Percentiles rank a stretch among this genome's conserved stretches.
These are phyloP conservation scores for Hyphodiscus sp. DNA, from an alignment of 2,329 filamentous ascomycete genomes.

Conservation along the genomic window DNA sequence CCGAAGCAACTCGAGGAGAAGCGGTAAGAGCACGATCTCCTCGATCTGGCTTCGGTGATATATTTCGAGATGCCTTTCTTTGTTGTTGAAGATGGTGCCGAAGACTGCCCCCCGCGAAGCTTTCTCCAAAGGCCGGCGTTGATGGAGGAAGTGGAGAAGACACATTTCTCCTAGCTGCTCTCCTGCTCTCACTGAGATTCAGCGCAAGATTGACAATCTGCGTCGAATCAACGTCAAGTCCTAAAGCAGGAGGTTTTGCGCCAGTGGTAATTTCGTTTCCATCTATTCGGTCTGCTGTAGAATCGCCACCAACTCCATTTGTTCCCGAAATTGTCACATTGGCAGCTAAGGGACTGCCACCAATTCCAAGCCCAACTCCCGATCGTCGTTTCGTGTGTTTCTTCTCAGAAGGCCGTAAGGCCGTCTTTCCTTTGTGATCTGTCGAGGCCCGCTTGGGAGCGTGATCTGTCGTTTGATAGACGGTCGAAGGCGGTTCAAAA, in stretches of 20 bases:
- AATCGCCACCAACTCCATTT: conserved; percentile 2
- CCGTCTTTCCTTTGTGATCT: conserved; percentile 24
- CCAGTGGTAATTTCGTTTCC: background rate
- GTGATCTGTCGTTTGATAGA: conserved; percentile 3
- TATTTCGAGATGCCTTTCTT: conserved; percentile 52
- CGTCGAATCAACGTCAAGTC: conserved; percentile 67
- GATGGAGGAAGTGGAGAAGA: conserved; percentile 41
- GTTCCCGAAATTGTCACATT: conserved; percentile 16
- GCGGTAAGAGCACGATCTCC: conserved; percentile 22
- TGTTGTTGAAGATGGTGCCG: conserved; percentile 68
- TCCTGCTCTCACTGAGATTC: conserved; percentile 75
- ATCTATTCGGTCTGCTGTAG: conserved; percentile 5
- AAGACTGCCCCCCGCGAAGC: conserved; percentile 50
- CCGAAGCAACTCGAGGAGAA: conserved; percentile 37
- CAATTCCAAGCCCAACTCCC: conserved; percentile 15
- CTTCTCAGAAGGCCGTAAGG: conserved; percentile 16
- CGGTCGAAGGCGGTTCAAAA: conserved; percentile 16
- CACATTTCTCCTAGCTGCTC: conserved; percentile 52
- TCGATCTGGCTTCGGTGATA: conserved; percentile 50
- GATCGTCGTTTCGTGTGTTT: conserved; percentile 21
- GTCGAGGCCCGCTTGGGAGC: conserved; percentile 14
- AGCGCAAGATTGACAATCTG: conserved; percentile 92
- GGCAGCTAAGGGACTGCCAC: conserved; percentile 23
- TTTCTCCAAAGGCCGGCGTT: conserved; percentile 36
- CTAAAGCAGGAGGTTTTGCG: conserved; percentile 12